Base-by-base conservation (phyloP, 306 rosid genomes). In the Cucumis cinereus region DNA sequence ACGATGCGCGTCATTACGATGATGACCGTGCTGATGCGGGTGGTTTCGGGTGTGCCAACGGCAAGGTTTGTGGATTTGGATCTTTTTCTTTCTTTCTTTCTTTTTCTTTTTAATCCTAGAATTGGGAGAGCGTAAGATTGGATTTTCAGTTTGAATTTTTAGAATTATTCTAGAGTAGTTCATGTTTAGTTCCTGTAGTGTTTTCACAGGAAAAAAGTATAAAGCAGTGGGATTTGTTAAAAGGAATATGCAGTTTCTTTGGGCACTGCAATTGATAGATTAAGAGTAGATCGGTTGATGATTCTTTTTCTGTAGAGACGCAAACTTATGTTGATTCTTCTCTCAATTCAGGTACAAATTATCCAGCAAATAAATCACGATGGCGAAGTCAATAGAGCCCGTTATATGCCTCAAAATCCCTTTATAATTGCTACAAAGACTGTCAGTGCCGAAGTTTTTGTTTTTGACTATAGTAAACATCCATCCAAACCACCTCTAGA, bases 361-460 rank as follows among this genome's bases (percentile, higher is more conserved):
- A 95, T 95, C 54, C 98, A 95, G 84, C 98, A 95, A 80, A 95
- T 95, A 77, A 90, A 92, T 74, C 99, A 95, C 61, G 99, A 95
- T 50, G 99, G 99, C 14, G 98, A 95, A 88, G 99, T 95, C 74
- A 95, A 95, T 76, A 87, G 98, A 45, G 98, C 98, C 30, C 93
- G 98, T 11, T 92, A 89, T 67, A 95, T 95, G 99, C 98, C 99
- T 22, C 99, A 95, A 75, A 89, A 95, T 74, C 83, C 83, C 0
- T 95, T 92, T 76, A 86, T 92, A 23, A 95, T 95, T 79, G 99
- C 99, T 1, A 95, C 99, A 0, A 95, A 95, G 84, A 92, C 99
- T 0, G 79, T 95, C 23, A 92, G 93, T 72, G 98, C 99, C 2
- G 99, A 95, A 83, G 98, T 95, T 73, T 92, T 79, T 85, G 97